Conservation (phyloP, 192 early-diverging fungal genomes). For the Pilobolus umbonatus region DNA sequence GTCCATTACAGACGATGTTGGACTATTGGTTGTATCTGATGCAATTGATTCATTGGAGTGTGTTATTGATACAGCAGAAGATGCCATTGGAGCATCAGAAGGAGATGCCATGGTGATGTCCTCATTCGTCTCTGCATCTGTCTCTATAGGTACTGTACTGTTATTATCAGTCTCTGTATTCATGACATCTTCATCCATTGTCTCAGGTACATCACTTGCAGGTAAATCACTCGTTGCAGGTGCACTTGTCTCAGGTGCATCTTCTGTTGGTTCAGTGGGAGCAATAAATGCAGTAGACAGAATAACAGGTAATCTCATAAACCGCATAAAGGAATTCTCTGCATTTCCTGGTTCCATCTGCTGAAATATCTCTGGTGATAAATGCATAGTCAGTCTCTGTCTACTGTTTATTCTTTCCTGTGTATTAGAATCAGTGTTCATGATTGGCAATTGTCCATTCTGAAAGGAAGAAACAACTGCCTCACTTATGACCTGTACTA, state of each 20-base stretch:
- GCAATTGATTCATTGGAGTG: neutral
- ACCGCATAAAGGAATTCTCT: neutral
- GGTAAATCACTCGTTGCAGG: neutral
- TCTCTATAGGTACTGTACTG: neutral
- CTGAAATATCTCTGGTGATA: neutral
- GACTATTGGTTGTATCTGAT: too few species aligned
- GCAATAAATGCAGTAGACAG: neutral
- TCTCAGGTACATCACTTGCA: neutral
- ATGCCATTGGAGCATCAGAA: too few species aligned
- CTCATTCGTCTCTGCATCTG: neutral
- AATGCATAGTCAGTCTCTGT: neutral
- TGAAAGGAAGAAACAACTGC: neutral
- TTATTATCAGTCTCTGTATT: too few species aligned
- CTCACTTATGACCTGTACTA: neutral
- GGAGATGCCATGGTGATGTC: too few species aligned
- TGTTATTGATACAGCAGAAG: neutral
- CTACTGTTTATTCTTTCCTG: neutral
- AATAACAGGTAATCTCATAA: constrained; percentile 1
- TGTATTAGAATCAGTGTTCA: neutral
- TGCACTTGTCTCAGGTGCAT: neutral
- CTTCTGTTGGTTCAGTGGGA: neutral
- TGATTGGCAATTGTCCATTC: neutral
- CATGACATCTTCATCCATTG: neutral
- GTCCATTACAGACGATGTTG: too few species aligned
- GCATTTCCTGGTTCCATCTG: neutral